Base-by-base conservation (phyloP, 768 basidiomycete species). In the Lactarius quietus region DNA sequence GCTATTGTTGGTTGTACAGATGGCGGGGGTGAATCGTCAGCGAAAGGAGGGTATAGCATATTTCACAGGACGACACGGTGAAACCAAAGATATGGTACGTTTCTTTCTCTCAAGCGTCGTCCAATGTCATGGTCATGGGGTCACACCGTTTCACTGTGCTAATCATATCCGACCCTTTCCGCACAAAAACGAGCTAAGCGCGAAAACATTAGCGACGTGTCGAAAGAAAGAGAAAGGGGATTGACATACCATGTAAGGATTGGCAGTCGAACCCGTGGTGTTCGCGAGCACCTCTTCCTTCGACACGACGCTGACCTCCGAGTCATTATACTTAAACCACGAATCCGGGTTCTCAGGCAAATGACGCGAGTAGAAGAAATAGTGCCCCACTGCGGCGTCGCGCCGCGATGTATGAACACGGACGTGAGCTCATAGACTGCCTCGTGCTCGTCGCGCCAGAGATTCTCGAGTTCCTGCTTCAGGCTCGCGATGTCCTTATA, bases 291-390 rank as follows among this genome's bases (percentile, higher is more conserved):
- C 90, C 71, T 97, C 95, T 9, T 86, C 85, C 71, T 91, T 90
- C 10, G 82, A 76, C 0, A 93, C 91, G 31, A 85, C 81, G 4
- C 85, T 82, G 10, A 98, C 93, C 64, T 85, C 86, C 41, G 92
- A 92, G 73, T 98, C 95, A 73, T 98, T 98, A 78, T 96, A 94
- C 77, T 96, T 96, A 83, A 95, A 93, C 93, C 95, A 98, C 52
- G 83, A 81, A 63, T 97, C 89, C 14, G 88, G 87, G 28, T 85
- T 76, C 56, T 85, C 84, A 1, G 94, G 95, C 17, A 97, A 80
- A 74, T 93, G 83, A 45, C 94, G 84, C 61, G 95, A 92, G 75
- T 96, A 97, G 76, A 98, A 93, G 81, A 94, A 98, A 76, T 97
- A 97, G 74, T 97, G 95, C 94, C 94, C 78, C 86, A 94, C 8